Evolutionary conservation across 495 filamentous ascomycete genomes (phyloP), one percentile per base, ranked within the genome.

Genomic region (Chaetomium tenue): DNA sequence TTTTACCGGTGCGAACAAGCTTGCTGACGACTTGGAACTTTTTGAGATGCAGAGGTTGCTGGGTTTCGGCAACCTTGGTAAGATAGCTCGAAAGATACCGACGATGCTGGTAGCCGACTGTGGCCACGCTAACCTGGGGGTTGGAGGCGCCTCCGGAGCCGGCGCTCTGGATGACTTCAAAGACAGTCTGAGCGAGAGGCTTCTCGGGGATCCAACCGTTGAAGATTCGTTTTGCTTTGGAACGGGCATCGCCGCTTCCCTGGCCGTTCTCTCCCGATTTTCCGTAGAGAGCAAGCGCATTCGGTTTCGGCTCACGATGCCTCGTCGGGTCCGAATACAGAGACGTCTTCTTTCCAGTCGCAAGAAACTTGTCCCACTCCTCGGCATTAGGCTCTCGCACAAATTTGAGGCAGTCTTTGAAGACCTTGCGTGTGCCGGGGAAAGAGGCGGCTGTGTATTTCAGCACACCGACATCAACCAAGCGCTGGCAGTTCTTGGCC

Each of bases 381-480:
- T 83, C 81, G 16, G 82, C 74, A 6, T 82, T 85, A 16, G 89
- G 89, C n/a, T 91, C 88, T 22, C 91, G 84, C 23, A 93, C 63
- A 42, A 91, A 88, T 73, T 88, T 87, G 40, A 95, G 78, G 65
- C 91, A 93, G 66, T 83, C 79, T 53, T 81, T 82, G 72, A 78
- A 82, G 40, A 83, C 70, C 52, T 78, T 80, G 61, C 74, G 75
- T 16, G 72, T 71, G 40, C 73, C 73, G 3, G 76, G 68, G 33
- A 80, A 78, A 20, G 80, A 77, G 1, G 89, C 92, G 59, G 79
- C 84, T 20, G 92, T 87, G 46, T 89, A 86, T 61, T 84, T 84
- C 39, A 93, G 67, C 39, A 87, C 84, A 1, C 90, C 92, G 46
- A 88, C 80, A 51, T 83, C 79, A 60, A 89, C 89, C 47, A 91